Conservation (phyloP, 2,329 filamentous ascomycete species). For the Hyphodiscus sp. region DNA sequence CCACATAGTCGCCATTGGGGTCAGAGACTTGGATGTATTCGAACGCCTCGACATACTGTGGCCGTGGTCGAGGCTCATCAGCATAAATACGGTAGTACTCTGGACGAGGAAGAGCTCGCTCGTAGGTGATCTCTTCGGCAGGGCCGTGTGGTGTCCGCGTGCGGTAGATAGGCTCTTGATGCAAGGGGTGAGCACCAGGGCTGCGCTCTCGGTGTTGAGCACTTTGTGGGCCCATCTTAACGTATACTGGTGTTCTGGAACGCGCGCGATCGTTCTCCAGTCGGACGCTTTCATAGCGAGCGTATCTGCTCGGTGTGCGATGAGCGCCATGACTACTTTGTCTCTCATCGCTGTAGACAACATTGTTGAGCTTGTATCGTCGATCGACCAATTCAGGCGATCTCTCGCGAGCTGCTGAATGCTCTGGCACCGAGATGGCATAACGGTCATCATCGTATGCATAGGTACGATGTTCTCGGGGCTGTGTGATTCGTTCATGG, state of each 20-base stretch:
- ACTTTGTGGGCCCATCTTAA: slow-evolving; percentile 23
- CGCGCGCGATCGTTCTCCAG: slow-evolving; percentile 28
- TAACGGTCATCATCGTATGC: slow-evolving; percentile 26
- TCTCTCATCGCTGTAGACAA: slow-evolving; percentile 30
- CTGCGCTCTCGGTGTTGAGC: slow-evolving; percentile 30
- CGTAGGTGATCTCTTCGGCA: slow-evolving; percentile 26
- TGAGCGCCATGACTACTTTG: slow-evolving; percentile 23
- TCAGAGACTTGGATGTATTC: slow-evolving; percentile 42
- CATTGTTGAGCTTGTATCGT: slow-evolving; percentile 28
- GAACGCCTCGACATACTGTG: slow-evolving; percentile 30
- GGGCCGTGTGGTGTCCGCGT: slow-evolving; percentile 20
- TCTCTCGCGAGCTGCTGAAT: slow-evolving; percentile 18
- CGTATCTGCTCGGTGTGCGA: slow-evolving; percentile 28
- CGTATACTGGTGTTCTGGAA: slow-evolving; percentile 32
- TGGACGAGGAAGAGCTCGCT: slow-evolving; percentile 26
- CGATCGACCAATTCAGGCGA: slow-evolving; percentile 30
- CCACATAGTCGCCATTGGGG: slow-evolving; percentile 40
- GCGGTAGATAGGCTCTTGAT: slow-evolving; percentile 28
- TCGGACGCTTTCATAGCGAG: slow-evolving; percentile 30
- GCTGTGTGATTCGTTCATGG: slow-evolving; percentile 14
- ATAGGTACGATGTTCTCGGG: slow-evolving; percentile 17
- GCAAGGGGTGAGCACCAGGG: slow-evolving; percentile 21
- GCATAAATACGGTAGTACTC: slow-evolving; percentile 32
- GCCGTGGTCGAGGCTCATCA: slow-evolving; percentile 27
- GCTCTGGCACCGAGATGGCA: slow-evolving; percentile 11